phyloP scores from a whole-genome alignment of 805 yeast genomes.

The Cyberlindnera petersonii region DNA sequence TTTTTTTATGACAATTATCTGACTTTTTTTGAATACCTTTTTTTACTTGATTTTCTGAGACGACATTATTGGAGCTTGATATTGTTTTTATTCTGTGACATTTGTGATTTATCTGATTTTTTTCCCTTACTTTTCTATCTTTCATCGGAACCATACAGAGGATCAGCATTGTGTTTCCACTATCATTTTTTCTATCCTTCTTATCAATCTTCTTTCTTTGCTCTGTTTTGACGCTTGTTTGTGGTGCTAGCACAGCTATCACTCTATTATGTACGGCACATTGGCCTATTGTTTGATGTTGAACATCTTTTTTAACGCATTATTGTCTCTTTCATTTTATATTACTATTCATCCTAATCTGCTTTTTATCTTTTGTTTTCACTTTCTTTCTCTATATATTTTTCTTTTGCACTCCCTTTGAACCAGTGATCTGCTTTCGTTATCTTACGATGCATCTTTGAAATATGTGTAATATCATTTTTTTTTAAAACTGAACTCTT shows the following conservation, averaged over 20 bases:
- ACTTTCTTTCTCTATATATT: not conserved
- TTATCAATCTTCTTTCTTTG: not conserved
- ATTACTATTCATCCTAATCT: not conserved
- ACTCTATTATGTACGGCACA: no score
- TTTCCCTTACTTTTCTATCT: no score
- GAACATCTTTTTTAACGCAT: no score
- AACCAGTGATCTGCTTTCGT: not conserved
- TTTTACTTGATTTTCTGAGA: no score
- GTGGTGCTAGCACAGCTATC: not conserved
- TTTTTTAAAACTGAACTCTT: not conserved
- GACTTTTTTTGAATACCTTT: not conserved
- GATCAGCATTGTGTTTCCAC: not conserved
- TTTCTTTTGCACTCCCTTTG: not conserved
- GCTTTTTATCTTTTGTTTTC: not conserved
- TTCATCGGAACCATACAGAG: no score
- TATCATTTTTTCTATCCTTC: no score
- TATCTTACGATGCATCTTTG: constrained; percentile 8
- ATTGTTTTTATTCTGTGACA: not conserved
- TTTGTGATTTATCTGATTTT: not conserved
- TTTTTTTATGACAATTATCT: not conserved
- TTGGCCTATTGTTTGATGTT: no score
- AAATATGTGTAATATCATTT: constrained; percentile 8
- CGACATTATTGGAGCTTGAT: not conserved
- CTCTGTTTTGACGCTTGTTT: not conserved
- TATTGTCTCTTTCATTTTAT: no score